Evolutionary conservation across 805 yeast genomes (phyloP), one percentile per base, ranked within the genome.

Genomic region (Kodamaea nitidulidarum): DNA sequence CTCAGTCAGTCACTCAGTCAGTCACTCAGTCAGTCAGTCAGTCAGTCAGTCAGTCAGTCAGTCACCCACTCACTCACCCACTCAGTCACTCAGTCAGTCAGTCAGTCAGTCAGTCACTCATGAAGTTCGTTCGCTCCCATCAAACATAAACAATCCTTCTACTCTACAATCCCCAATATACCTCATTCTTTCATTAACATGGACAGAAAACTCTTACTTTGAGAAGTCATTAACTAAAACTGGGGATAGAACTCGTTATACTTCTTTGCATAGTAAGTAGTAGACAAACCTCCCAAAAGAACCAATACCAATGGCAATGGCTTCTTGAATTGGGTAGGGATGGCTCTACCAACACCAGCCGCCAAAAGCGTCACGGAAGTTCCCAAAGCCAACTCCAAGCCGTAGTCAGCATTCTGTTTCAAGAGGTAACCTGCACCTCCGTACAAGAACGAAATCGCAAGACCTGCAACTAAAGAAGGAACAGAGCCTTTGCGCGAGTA

Each of bases 391-490:
- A 84, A 57, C 56, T 85, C 90, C 47, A 90, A 71, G 32, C 96
- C 96, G 62, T 76, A 77, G 55, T 85, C 88, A 44, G 78, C 80
- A 56, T 87, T 85, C 39, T 80, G 65, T 47, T 76, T 73, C 45
- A 88, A 65, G 48, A 90, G 70, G 61, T 87, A 85, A 12, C 95
- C 91, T 2, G 88, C 81, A 42, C 68, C 55, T n/a, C 83, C 84
- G 55, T 75, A 84, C 18, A 78, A 54, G 2, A 75, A 66, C 10
- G 84, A 71, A 46, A 84, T 67, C 1, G 79, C 61, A 7, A 76
- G 47, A 28, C 97, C 97, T 1, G 91, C 95, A 35, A 78, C 63
- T 39, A 90, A 70, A 0, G 96, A 87, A 15, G 95, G 95, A 26
- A 81, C 54, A 2, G 95, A 85, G 9, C 82, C 76, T 50, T 84